A percentile compares a stretch with the other conserved stretches of the same genome.
These are phyloP conservation scores for Lablab purpureus DNA, from an alignment of 306 rosid genomes.

Conservation along the genomic window DNA sequence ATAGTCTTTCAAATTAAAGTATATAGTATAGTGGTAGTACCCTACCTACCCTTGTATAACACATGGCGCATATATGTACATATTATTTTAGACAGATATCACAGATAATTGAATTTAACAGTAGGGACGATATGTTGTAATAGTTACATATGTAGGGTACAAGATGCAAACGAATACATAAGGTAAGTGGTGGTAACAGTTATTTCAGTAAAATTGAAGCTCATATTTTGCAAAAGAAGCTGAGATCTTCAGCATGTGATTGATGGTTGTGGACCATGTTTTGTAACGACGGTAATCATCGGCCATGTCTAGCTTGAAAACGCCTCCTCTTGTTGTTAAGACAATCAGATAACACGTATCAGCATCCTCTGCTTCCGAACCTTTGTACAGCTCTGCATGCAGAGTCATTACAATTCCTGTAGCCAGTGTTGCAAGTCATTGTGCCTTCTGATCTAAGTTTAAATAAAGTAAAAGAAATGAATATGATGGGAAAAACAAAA, in stretches of 20 bases:
- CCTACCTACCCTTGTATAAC: background rate
- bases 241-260: constrained; percentile 76
- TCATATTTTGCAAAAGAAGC: constrained; percentile 71
- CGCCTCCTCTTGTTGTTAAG: constrained; percentile 74
- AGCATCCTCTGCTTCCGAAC: constrained; percentile 61
- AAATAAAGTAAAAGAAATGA: background rate
- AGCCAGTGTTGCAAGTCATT: constrained; percentile 9
- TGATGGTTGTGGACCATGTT: constrained; percentile 79
- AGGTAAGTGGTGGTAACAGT: constrained; percentile 5
- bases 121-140: constrained; percentile 20
- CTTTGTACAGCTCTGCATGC: constrained; percentile 79
- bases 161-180: constrained; percentile 30
- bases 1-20: background rate
- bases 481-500: background rate
- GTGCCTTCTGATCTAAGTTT: background rate
- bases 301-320: constrained; percentile 88
- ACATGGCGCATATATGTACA: constrained; percentile 13
- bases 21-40: background rate
- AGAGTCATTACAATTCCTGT: constrained; percentile 63
- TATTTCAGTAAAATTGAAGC: constrained; percentile 49
- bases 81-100: constrained; percentile 17
- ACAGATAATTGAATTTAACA: background rate
- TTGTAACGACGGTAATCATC: constrained; percentile 72
- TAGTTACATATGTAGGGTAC: constrained; percentile 35
- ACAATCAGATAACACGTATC: constrained; percentile 82